Base-by-base conservation (phyloP, 75 land plant species). In the Pseudotsuga menziesii region DNA sequence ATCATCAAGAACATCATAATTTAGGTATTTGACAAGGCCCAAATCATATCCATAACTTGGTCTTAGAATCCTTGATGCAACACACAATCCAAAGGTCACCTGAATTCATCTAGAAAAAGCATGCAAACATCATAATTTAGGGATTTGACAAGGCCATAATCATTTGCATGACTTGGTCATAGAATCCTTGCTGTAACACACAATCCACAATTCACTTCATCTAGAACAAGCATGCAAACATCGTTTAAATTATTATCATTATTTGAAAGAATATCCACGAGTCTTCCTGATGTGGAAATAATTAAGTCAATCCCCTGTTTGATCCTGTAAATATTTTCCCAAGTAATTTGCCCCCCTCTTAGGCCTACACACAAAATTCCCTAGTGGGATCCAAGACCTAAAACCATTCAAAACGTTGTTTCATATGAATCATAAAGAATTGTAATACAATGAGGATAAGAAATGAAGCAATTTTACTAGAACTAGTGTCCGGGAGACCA, bases 161-260 rank as follows among this genome's bases (percentile, higher is more conserved):
- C 4, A 93, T 85, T 85, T 95, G 90, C 89, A 92, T 83, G 27
- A 91, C 98, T 67, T 95, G 94, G 54, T 95, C 94, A 52, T 86
- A 81, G 56, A 95, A 95, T 16, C 96, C 98, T 27, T 80, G 83
- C 59, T 93, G 84, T n/a, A 95, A 87, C 94, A 95, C 89, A 75
- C 91, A 86, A 70, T 95, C 98, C 32, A 75, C 91, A 86, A 70
- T 95, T 96, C 32, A 93, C 96, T 82, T 95, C 95, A 82, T 95
- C 98, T 32, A 95, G 61, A 27, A 89, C 98, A 73, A 95, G 61
- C 56, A 91, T 81, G 39, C 67, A 82, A 27, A 95, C 84, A 41
- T 91, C 91, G 56, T 79, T 79, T 13, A 94, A 67, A 90, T 44
- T 29, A 29, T 39, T 39, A 69, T 90, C 93, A 78, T 86, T 75